These are phyloP conservation scores for Chaetomium olivaceum DNA, from an alignment of 2,329 filamentous ascomycete genomes.

Conservation along the genomic window DNA sequence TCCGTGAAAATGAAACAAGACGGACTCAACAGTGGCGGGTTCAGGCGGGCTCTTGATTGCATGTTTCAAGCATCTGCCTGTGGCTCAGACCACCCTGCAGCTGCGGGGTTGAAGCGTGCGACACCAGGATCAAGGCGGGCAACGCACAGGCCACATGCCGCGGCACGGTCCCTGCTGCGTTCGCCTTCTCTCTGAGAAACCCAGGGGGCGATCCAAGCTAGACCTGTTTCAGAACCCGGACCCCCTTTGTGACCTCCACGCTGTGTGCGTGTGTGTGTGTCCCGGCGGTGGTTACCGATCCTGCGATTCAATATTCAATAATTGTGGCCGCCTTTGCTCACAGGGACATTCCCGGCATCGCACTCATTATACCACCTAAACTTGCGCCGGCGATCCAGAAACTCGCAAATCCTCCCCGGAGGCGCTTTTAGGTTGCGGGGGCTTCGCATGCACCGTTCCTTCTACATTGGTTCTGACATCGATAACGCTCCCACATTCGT, in stretches of 20 bases:
- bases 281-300: constrained; percentile 29
- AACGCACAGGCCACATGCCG: constrained; percentile 15
- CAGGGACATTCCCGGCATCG: constrained; percentile 20
- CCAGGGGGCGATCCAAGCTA: constrained; percentile 29
- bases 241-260: constrained; percentile 25
- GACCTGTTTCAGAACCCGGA: constrained; percentile 32
- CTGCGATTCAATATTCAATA: constrained; percentile 27
- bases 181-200: constrained; percentile 3
- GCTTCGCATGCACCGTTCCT: constrained; percentile 9
- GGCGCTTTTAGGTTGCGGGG: constrained; percentile 17
- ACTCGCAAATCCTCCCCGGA: constrained; percentile 18
- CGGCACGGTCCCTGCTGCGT: constrained; percentile 3
- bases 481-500: constrained; percentile 1
- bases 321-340: constrained; percentile 17
- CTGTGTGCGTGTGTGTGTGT: not conserved
- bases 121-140: not conserved
- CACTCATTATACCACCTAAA: constrained; percentile 18
- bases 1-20: not conserved
- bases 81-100: constrained; percentile 11
- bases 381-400: constrained; percentile 13
- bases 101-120: constrained; percentile 3
- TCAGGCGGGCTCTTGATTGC: not conserved
- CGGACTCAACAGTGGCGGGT: not conserved
- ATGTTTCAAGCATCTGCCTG: constrained; percentile 9
- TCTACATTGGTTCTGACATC: not conserved